These are phyloP conservation scores for Acacia acuminata DNA, from an alignment of 306 rosid genomes.

Conservation along the genomic window DNA sequence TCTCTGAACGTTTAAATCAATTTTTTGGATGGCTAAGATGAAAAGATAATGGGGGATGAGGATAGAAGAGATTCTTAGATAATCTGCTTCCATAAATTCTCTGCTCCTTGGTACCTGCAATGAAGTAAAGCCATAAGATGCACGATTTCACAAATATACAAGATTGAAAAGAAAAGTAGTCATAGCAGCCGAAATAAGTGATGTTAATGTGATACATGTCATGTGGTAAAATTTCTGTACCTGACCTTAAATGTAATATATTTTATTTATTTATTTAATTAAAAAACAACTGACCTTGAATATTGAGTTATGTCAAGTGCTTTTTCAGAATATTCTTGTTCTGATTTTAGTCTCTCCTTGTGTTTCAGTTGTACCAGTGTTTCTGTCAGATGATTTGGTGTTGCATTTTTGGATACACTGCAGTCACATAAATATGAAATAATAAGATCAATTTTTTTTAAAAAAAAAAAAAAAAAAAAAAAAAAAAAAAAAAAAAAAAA, in stretches of 20 bases:
- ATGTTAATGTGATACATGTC: neutral
- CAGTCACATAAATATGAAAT: neutral
- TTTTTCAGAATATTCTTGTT: neutral
- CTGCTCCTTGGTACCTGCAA: too few relatives aligned
- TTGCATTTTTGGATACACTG: neutral
- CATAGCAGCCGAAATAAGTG: neutral
- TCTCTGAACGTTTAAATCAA: too few relatives aligned
- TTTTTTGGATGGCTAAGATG: too few relatives aligned
- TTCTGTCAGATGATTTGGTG: slow-evolving; percentile 6
- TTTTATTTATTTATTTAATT: too few relatives aligned
- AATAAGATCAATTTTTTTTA: neutral
- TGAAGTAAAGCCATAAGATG: too few relatives aligned
- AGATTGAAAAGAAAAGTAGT: too few relatives aligned
- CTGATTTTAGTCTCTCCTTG: neutral
- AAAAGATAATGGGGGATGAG: too few relatives aligned
- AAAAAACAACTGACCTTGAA: neutral
- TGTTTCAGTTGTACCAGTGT: neutral
- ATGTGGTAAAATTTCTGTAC: neutral
- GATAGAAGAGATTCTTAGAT: too few relatives aligned
- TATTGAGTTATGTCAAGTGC: neutral
- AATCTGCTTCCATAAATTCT: too few relatives aligned
- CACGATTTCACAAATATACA: too few relatives aligned
- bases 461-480: too few relatives aligned
- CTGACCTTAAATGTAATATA: neutral
- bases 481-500: too few relatives aligned